Conservation (phyloP, 257 asterid species). For the Primulina huaijiensis region DNA sequence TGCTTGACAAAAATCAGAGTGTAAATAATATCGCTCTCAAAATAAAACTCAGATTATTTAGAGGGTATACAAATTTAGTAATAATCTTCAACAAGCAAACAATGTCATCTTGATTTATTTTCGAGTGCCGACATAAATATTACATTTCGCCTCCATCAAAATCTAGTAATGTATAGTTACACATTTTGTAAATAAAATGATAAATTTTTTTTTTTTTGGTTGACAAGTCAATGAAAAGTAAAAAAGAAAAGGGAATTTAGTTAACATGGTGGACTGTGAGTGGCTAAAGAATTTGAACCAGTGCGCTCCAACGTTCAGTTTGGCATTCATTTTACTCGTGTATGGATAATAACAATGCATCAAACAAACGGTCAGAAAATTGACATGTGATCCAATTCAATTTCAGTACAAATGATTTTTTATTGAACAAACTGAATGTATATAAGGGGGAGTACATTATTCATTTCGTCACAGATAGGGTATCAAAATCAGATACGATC, state of each 20-base stretch:
- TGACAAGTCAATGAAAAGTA: no score
- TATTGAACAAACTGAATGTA: constrained; percentile 26
- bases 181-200: no score
- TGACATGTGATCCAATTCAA: constrained; percentile 60
- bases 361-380: constrained; percentile 71
- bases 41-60: no score
- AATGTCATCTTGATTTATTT: neutral
- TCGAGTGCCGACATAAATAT: neutral
- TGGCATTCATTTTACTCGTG: constrained; percentile 51
- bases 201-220: no score
- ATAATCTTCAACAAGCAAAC: neutral
- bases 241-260: no score
- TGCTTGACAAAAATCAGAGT: no score
- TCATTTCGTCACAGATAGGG: neutral
- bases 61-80: no score
- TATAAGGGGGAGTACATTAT: constrained; percentile 36
- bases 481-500: no score
- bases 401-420: constrained; percentile 17
- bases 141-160: neutral
- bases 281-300: constrained; percentile 35
- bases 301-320: constrained; percentile 85
- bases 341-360: constrained; percentile 22
- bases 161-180: no score
- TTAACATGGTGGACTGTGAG: neutral
- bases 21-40: no score